Base-by-base conservation (phyloP, 139 green algal species). In the Micractinium conductrix region DNA sequence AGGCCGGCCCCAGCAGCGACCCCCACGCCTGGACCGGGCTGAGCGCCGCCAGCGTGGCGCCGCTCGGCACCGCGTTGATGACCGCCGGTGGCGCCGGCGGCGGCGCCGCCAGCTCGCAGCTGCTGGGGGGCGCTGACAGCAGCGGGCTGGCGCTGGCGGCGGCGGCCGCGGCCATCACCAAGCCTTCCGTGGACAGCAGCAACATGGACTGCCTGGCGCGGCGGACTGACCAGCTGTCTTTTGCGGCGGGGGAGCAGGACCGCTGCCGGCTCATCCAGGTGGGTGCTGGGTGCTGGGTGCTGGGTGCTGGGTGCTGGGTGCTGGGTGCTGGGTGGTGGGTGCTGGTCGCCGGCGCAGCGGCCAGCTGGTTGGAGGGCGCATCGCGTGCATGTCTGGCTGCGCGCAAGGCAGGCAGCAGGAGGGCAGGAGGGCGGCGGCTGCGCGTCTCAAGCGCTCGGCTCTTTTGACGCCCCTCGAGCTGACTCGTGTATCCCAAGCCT, bases 221-320 rank as follows among this genome's bases (percentile, higher is more conserved):
- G 9, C 82, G 87, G 38, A 91, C 72, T 40, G 90, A 93, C 70
- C 84, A 88, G 33, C 85, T 93, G 48, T 83, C 90, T 12, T 81
- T 93, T 75, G 89, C 76, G 33, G 75, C 84, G 40, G 82, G 87
- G 72, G 89, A 94, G 86, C 84, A 91, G 67, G 88, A 92, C 84
- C 74, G 91, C 35, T 80, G 48, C 21, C 87, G 90, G 37, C 85
- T 93, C 44, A 84, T 92, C 9, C 72, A 79, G 78, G 78, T 83
- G 78, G 8, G 78, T 81, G 44, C n/a, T n/a, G n/a, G n/a, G n/a
- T n/a, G n/a, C n/a, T n/a, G n/a, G n/a, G n/a, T n/a, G n/a, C n/a
- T n/a, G n/a, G n/a, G n/a, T n/a, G n/a, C n/a, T n/a, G n/a, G n/a
- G n/a, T n/a, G n/a, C n/a, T n/a, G n/a, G n/a, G n/a, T n/a, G n/a